Evolutionary conservation across 2,329 filamentous ascomycete species (phyloP), one percentile per base, ranked within the genome.

Genomic region (Aspergillus fischeri): DNA sequence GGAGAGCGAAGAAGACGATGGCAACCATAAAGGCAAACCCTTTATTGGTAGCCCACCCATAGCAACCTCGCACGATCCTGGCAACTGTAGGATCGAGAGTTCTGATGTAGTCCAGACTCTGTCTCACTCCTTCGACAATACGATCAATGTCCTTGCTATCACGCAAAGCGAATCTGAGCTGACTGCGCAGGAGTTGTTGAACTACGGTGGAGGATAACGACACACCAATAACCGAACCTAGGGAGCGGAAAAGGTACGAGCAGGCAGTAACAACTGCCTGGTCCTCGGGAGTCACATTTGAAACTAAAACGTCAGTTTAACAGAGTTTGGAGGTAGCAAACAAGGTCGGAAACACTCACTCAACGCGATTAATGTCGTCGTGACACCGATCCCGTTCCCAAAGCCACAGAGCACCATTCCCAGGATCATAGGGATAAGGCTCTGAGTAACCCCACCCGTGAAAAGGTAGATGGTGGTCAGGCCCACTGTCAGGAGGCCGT

Each of bases 211-310:
- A 85, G 52, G 83, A 83, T 56, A 90, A 76, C n/a, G 87, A 88
- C 55, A 92, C 79, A 10, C 89, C 83, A 42, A 86, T 80, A 9
- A 86, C 83, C 17, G 80, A 82, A 10, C 85, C 90, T 0, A 92
- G 78, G 1, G 87, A 88, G 42, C 90, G 86, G 78, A 93, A 93
- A 25, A 93, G 83, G 73, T 93, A 93, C 21, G 86, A 89, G 70
- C 88, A 91, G 7, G 90, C 90, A 17, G 90, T 89, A 3, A 86
- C 88, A 1, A 92, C 83, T 1, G 90, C 89, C 60, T 89, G 86
- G 63, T 92, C 89, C 47, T 84, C 80, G 3, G 80, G 77, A 1
- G 82, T 76, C 0, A 87, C 83, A 67, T 91, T 91, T 32, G 89
- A 86, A 61, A 92, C 84, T 79, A 54, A 35, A 28, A 17, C n/a